Conservation (phyloP, 2,329 filamentous ascomycete genomes). For the Colletotrichum scovillei region DNA sequence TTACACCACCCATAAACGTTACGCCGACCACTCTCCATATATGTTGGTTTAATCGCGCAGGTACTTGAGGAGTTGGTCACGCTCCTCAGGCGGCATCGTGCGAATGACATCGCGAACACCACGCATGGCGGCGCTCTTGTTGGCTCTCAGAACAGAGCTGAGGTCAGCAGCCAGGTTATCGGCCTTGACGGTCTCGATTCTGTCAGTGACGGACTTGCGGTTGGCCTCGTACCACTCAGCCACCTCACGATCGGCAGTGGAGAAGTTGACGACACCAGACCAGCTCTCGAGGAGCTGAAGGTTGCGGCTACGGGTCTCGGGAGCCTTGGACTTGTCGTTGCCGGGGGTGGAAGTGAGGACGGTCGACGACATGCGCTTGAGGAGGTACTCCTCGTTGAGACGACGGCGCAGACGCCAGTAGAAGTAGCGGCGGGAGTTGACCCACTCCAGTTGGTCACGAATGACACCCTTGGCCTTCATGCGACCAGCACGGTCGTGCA, state of each 20-base stretch:
- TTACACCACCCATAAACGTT: conserved; percentile 5
- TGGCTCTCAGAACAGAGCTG: conserved; percentile 55
- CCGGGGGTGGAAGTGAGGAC: conserved; percentile 49
- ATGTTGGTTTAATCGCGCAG: conserved; percentile 54
- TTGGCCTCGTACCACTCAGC: conserved; percentile 98
- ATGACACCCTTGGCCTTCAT: conserved; percentile 99
- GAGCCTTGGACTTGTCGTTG: conserved; percentile 54
- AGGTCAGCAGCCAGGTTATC: conserved; percentile 70
- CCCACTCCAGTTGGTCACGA: conserved; percentile 85
- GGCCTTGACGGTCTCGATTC: conserved; percentile 85
- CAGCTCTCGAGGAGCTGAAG: conserved; percentile 84
- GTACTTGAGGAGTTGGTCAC: conserved; percentile 81
- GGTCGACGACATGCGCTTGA: conserved; percentile 81
- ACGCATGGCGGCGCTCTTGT: conserved; percentile 79
- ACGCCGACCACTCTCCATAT: neutral
- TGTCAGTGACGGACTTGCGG: conserved; percentile 82
- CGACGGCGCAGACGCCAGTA: conserved; percentile 99
- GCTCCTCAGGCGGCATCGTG: conserved; percentile 89
- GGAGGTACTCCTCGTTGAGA: conserved; percentile 96
- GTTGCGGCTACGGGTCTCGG: conserved; percentile 72
- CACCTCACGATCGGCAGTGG: conserved; percentile 82
- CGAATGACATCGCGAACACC: conserved; percentile 87
- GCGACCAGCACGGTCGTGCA: conserved; percentile 95
- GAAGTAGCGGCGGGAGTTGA: conserved; percentile 94
- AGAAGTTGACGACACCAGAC: conserved; percentile 82